Conservation (phyloP, 1,284 basidiomycete genomes). For the Boletus sp. region DNA sequence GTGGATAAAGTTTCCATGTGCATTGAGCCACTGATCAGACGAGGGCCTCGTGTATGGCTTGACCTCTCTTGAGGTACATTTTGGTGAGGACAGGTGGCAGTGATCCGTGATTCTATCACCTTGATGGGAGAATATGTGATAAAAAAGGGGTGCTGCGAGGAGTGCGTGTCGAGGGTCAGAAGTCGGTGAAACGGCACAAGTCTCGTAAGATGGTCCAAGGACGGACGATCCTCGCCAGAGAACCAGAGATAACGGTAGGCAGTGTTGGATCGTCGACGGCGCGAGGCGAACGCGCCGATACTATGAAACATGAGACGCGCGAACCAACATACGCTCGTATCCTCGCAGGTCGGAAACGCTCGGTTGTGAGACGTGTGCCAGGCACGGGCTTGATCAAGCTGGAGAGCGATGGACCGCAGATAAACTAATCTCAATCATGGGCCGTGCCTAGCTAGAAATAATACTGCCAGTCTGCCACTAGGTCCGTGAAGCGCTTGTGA, state of each 20-base stretch:
- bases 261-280: constrained; percentile 18
- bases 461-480: too few relatives aligned
- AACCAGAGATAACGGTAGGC: constrained; percentile 1
- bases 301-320: too few relatives aligned
- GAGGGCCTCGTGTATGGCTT: constrained; percentile 19
- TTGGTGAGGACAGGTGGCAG: constrained; percentile 11
- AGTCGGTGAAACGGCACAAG: neutral
- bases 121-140: constrained; percentile 20
- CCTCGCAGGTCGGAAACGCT: too few relatives aligned
- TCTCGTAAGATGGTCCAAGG: constrained; percentile 13
- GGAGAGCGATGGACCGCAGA: constrained; percentile 3
- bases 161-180: too few relatives aligned
- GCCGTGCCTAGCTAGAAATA: too few relatives aligned
- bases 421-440: neutral
- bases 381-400: too few relatives aligned
- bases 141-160: constrained; percentile 7
- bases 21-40: constrained; percentile 9
- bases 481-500: too few relatives aligned
- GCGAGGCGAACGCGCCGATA: constrained; percentile 3
- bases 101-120: constrained; percentile 19
- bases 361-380: too few relatives aligned
- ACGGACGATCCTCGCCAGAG: constrained; percentile 16
- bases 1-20: constrained; percentile 14
- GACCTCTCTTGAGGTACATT: constrained; percentile 7
- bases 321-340: too few relatives aligned